These are phyloP conservation scores for Boletus patriciae DNA, from an alignment of 768 basidiomycete genomes.

Conservation along the genomic window DNA sequence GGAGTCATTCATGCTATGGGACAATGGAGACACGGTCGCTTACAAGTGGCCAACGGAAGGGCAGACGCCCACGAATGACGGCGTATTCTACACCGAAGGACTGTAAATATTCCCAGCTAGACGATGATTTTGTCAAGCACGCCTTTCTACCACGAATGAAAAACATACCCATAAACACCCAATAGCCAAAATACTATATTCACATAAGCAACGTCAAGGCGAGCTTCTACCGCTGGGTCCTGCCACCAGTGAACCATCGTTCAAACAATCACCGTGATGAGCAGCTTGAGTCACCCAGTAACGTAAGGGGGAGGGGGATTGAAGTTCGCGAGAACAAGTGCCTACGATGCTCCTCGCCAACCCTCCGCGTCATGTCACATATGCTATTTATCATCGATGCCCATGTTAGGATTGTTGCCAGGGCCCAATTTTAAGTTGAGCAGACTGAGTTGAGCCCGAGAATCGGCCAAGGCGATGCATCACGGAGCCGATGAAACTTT, in stretches of 20 bases:
- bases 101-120: conserved; percentile 28
- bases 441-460: too few species aligned
- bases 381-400: neutral
- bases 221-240: conserved; percentile 9
- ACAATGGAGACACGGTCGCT: neutral
- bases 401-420: too few species aligned
- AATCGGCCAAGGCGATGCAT: too few species aligned
- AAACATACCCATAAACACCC: conserved; percentile 21
- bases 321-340: too few species aligned
- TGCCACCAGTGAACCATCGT: conserved; percentile 21
- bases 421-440: too few species aligned
- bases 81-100: conserved; percentile 21
- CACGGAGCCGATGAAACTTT: too few species aligned
- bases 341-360: neutral
- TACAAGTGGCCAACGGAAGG: conserved; percentile 30
- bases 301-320: neutral
- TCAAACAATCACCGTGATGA: too few species aligned
- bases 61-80: conserved; percentile 18
- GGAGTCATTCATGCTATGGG: neutral
- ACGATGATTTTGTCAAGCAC: neutral
- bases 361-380: too few species aligned
- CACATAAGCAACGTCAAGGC: neutral
- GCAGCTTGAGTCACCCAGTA: neutral
- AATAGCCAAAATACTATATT: conserved; percentile 13
- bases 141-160: neutral